A percentile compares a stretch with the other conserved stretches of the same genome.
phyloP scores from a whole-genome alignment of 192 early-diverging fungal species.

The Glomus cerebriforme region DNA sequence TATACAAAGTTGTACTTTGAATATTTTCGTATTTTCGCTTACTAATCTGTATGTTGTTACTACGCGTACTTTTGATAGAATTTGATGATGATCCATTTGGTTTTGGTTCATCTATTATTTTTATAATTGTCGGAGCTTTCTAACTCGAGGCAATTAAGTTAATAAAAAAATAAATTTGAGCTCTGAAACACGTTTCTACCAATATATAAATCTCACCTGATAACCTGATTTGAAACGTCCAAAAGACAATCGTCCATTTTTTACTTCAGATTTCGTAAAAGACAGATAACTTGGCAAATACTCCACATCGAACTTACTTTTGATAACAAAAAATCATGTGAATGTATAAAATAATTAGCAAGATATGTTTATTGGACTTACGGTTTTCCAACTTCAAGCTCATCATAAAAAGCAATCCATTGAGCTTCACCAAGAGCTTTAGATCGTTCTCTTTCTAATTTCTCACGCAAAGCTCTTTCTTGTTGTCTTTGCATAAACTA shows the following conservation, averaged over 20 bases:
- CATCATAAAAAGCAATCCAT: slow-evolving; percentile 36
- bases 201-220: neutral
- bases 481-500: slow-evolving; percentile 47
- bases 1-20: neutral
- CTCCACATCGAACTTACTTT: slow-evolving; percentile 43
- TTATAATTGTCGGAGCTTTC: neutral
- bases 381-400: slow-evolving; percentile 40
- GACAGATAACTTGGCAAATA: slow-evolving; percentile 42
- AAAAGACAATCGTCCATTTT: slow-evolving; percentile 5
- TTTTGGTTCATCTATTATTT: neutral
- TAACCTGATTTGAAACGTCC: neutral
- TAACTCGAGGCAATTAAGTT: neutral
- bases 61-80: neutral
- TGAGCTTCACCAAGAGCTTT: slow-evolving; percentile 38
- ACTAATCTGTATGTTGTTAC: neutral
- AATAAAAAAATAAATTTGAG: neutral
- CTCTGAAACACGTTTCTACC: neutral
- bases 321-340: neutral
- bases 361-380: slow-evolving; percentile 17
- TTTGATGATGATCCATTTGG: neutral
- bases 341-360: neutral
- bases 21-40: neutral
- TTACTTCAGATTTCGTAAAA: neutral
- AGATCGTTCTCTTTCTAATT: slow-evolving; percentile 37
- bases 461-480: slow-evolving; percentile 36